Conservation (phyloP, 257 asterid genomes). For the Solanum chmielewskii region DNA sequence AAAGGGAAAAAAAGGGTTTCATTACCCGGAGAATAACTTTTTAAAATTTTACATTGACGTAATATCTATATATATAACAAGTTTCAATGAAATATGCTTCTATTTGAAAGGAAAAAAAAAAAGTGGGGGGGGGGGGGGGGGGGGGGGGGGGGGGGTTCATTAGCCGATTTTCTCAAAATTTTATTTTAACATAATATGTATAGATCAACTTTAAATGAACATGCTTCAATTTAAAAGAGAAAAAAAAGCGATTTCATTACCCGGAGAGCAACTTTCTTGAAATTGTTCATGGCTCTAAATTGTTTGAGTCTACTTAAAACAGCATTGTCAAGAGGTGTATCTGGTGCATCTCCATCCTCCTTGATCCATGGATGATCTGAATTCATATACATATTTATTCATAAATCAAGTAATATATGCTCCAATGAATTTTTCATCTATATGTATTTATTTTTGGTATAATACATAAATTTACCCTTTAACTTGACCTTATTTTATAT, state of each 20-base stretch:
- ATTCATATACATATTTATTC: background rate
- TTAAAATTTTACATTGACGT: background rate
- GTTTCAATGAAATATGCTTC: background rate
- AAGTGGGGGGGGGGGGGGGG: too few relatives aligned
- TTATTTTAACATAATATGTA: background rate
- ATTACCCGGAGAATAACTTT: too few relatives aligned
- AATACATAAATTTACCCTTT: too few relatives aligned
- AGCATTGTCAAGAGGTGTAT: constrained; percentile 62
- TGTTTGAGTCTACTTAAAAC: constrained; percentile 60
- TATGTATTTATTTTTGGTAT: too few relatives aligned
- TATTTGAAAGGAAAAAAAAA: background rate
- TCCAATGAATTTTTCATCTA: too few relatives aligned
- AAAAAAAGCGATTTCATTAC: constrained; percentile 1
- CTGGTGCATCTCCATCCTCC: constrained; percentile 81
- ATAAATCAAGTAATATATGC: background rate
- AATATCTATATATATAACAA: background rate
- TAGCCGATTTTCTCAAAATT: background rate
- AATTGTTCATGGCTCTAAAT: constrained; percentile 68
- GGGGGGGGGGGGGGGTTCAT: too few relatives aligned
- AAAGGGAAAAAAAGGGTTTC: too few relatives aligned
- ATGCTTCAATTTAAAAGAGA: background rate
- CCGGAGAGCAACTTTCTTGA: constrained; percentile 68
- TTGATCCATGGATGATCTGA: constrained; percentile 70
- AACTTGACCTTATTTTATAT: too few relatives aligned
- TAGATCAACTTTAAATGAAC: background rate